Base-by-base conservation (phyloP, 139 green algal genomes). In the Picochlorum costavermella region DNA sequence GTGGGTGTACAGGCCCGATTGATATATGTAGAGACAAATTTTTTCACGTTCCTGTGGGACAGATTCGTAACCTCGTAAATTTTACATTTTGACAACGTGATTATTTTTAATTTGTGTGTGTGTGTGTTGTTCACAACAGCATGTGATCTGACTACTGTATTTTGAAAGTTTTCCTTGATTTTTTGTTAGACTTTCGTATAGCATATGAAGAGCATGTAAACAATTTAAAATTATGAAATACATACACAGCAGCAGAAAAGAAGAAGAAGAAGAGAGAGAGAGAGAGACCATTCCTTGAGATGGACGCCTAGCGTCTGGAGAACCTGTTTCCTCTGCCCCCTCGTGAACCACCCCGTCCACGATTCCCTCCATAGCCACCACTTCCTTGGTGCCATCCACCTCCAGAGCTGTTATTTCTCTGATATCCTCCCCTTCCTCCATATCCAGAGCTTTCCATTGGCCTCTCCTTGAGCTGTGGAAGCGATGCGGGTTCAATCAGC, bases 391-490 rank as follows among this genome's bases (percentile, higher is more conserved):
- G 11, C 28, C 30, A 20, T 12, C 72, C 40, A 16, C 66, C 45
- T 31, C 65, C 31, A 44, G 57, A 65, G 58, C 30, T 26, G 30
- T 67, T 50, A 26, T 53, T 16, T 4, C 60, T 23, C n/a, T 56
- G 64, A 61, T 63, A 65, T 29, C 64, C 51, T 50, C 76, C 51
- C 64, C 60, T 26, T 46, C 58, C 57, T n/a, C 61, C 64, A 10
- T 59, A 58, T 36, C 68, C 67, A 17, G 61, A n/a, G 14, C 45
- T 44, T 12, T 68, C 57, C 25, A 64, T 67, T 36, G 78, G 53
- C 1, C 65, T 61, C 4, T 61, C 63, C 66, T 88, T 86, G 13
- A 91, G 61, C 68, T 84, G 78, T 5, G 84, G 86, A 43, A 92
- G 70, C 2, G 55, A 50, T 1, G 74, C 61, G 5, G 84, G 74